These are phyloP conservation scores for Noccaea caerulescens DNA, from an alignment of 345 rosid species.

Conservation along the genomic window DNA sequence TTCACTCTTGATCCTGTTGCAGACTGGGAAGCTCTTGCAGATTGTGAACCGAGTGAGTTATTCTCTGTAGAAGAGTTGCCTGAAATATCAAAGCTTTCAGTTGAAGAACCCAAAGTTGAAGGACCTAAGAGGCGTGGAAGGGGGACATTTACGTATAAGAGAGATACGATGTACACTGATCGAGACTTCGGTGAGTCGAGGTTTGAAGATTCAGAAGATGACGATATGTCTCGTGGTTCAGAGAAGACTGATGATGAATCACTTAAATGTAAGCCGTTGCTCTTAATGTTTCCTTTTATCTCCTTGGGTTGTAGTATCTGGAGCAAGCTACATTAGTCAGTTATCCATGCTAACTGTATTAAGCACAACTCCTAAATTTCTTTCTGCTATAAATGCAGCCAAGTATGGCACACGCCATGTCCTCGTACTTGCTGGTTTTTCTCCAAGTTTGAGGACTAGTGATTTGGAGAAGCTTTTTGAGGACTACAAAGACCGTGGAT, in stretches of 20 bases:
- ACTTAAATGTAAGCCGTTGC: conserved; percentile 52
- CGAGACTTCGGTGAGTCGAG: conserved; percentile 37
- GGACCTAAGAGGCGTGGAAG: conserved; percentile 87
- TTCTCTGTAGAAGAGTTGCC: conserved; percentile 60
- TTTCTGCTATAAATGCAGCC: conserved; percentile 52
- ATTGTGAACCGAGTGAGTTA: conserved; percentile 61
- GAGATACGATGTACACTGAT: conserved; percentile 64
- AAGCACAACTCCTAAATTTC: not conserved
- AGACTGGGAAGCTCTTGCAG: conserved; percentile 96
- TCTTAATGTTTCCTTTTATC: too few relatives aligned
- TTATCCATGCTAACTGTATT: not conserved
- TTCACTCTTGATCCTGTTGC: conserved; percentile 24
- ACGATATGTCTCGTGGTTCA: conserved; percentile 40
- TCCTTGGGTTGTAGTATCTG: too few relatives aligned
- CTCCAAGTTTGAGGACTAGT: conserved; percentile 72
- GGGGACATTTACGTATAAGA: conserved; percentile 78
- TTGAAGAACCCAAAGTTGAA: conserved; percentile 57
- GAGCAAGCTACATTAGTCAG: too few relatives aligned
- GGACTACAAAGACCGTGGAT: conserved; percentile 59
- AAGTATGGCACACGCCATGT: conserved; percentile 81
- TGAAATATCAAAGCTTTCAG: conserved; percentile 61
- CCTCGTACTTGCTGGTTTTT: conserved; percentile 78
- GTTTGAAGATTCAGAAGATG: conserved; percentile 52
- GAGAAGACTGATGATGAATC: conserved; percentile 49
- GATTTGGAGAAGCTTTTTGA: conserved; percentile 80